Evolutionary conservation across 129 eudicot species (phyloP), one percentile per base, ranked within the genome.

Genomic region (Erigeron canadensis): DNA sequence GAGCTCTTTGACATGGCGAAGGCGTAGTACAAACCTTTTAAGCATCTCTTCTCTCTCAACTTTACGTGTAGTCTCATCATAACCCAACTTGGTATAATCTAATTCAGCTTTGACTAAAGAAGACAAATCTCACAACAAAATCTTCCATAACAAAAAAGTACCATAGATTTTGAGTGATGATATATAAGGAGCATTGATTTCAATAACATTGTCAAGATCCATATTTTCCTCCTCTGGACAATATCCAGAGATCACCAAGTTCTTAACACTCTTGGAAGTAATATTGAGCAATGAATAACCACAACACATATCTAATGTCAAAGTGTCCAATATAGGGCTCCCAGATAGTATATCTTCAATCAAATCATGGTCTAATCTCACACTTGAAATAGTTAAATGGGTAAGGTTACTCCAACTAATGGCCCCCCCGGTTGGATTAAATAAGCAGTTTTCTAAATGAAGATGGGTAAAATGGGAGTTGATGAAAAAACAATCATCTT

Each of bases 401-500:
- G 45, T 66, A 44, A 75, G 73, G 1, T 37, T 75, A 19, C 43
- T 56, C 73, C 79, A 75, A 4, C 67, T 66, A 55, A 75, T 28
- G 10, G 41, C 12, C 1, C 67, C 12, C 1, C 67, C 48, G 17
- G 19, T 34, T 17, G 79, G 79, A 66, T 54, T 55, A 12, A 75
- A 17, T 2, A 16, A 1, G 9, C 67, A 55, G 2, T 61, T 44
- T 34, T n/a, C 18, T 11, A 66, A 67, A 7, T 17, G 66, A 9
- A 75, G 67, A 75, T 67, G 22, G 11, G 73, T 66, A 58, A 66
- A 75, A 75, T 73, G 66, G 11, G 79, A 75, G 56, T 19, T 22
- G 60, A 15, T 7, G 57, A 47, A 76, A n/a, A 75, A 43, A 54
- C 10, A 54, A 10, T 7, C 22, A n/a, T 17, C 56, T 16, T 16